Evolutionary conservation across 257 asterid species (phyloP), one percentile per base, ranked within the genome.

Genomic region (Eucommia ulmoides): DNA sequence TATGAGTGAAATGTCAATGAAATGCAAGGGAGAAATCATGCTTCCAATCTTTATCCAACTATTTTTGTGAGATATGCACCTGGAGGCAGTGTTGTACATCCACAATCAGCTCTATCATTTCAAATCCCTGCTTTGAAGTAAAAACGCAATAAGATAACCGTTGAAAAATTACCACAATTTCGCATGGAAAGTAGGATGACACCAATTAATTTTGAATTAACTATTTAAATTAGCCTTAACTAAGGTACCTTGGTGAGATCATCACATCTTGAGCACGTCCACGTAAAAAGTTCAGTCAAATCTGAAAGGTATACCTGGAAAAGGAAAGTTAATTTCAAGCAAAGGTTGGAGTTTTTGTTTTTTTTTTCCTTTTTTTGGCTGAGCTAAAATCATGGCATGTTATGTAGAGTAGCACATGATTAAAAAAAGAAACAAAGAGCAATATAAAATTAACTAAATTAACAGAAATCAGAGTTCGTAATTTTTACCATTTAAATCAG

Each of bases 231-330:
- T 29, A 5, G 8, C 12, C 12, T 29, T 6, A 29, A 12, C 38
- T 18, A 29, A 33, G 8, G 46, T 60, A 91, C 99, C 95, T 81
- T 63, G 11, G 89, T 83, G 51, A 79, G 62, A 56, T 66, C 93
- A 72, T 83, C 69, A 62, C 99, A 91, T 67, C 97, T 77, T 55
- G 96, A 62, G 74, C 99, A 91, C 46, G 99, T 91, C 99, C 99
- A 91, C 7, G 93, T 70, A 71, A 91, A 81, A 68, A 91, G 58
- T 69, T 83, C 83, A 0, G 82, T 72, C 55, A 88, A 70, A 70
- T 91, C 99, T 29, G 97, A 83, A 72, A 86, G 18, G 66, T 91
- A 91, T 21, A 77, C 99, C 99, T 91, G 81, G 71, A 61, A 67
- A 25, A 46, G 46, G 46, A 67, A 67, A 24, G 38, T 17, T 41